Evolutionary conservation across 2,329 filamentous ascomycete genomes (phyloP).

Genomic region (Talaromyces albobiverticillius): DNA sequence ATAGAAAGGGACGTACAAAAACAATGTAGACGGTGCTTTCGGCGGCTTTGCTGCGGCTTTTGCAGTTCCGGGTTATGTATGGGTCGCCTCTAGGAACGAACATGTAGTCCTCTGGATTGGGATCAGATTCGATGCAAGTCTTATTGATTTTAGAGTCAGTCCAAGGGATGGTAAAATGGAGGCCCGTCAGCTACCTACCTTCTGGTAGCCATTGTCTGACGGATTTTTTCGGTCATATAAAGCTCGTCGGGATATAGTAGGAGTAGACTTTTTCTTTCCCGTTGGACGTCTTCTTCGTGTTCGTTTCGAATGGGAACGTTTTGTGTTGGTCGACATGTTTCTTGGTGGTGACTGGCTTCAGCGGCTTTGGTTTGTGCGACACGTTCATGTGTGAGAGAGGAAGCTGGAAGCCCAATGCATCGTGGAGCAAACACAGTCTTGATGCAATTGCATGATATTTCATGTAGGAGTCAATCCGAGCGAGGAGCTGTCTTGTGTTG

Average conservation of each 20-base stretch:
- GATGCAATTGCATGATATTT: no score
- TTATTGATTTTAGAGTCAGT: slow-evolving; percentile 17
- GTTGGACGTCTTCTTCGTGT: not conserved
- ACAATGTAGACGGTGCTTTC: slow-evolving; percentile 33
- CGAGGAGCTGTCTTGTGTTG: no score
- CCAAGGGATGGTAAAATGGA: no score
- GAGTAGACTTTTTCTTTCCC: not conserved
- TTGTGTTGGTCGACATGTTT: not conserved
- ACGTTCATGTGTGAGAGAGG: no score
- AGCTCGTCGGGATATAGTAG: not conserved
- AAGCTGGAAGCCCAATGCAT: no score
- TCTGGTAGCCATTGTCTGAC: not conserved
- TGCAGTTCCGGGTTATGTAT: slow-evolving; percentile 44
- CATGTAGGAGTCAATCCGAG: no score
- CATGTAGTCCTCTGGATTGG: slow-evolving; percentile 31
- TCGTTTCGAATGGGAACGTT: no score
- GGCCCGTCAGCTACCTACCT: not conserved
- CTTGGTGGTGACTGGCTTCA: no score
- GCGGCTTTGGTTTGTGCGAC: no score
- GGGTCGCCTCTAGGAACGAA: slow-evolving; percentile 43
- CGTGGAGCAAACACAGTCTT: no score
- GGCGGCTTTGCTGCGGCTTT: slow-evolving; percentile 33
- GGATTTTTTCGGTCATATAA: not conserved
- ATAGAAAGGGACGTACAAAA: slow-evolving; percentile 28
- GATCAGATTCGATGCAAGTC: slow-evolving; percentile 30